Evolutionary conservation across 2,329 filamentous ascomycete species (phyloP).

Genomic region (Claviceps sp.): DNA sequence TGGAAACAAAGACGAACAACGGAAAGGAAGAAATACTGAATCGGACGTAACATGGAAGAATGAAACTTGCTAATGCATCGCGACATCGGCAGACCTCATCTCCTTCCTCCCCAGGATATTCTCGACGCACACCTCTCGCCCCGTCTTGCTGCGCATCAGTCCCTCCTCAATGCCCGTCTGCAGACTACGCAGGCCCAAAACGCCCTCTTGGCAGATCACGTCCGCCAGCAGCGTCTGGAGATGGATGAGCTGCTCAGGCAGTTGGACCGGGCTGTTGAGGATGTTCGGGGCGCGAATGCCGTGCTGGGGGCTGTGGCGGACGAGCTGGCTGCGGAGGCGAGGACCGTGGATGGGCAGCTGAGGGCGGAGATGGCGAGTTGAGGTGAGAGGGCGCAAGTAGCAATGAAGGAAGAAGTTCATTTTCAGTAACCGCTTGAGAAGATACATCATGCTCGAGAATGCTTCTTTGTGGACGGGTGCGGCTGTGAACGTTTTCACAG

Average conservation of each 20-base stretch:
- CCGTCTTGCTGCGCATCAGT: slow-evolving; percentile 37
- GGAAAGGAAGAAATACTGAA: too few species aligned
- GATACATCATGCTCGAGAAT: too few species aligned
- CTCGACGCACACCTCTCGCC: slow-evolving; percentile 42
- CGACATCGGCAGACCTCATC: slow-evolving; percentile 32
- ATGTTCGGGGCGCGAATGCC: slow-evolving; percentile 39
- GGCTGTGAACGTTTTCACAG: too few species aligned
- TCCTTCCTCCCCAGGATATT: slow-evolving; percentile 37
- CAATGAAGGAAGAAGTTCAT: too few species aligned
- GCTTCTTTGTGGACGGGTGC: too few species aligned
- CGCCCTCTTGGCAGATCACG: slow-evolving; percentile 35
- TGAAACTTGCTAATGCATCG: too few species aligned
- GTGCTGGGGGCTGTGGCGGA: slow-evolving; percentile 33
- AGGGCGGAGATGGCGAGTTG: slow-evolving; percentile 9
- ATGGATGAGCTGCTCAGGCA: slow-evolving; percentile 34
- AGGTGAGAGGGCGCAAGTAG: not conserved
- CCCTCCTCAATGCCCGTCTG: slow-evolving; percentile 42
- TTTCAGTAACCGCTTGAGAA: too few species aligned
- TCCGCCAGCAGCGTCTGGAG: slow-evolving; percentile 41
- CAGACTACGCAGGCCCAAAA: slow-evolving; percentile 45
- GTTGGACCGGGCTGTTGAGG: slow-evolving; percentile 38
- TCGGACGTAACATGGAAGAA: not conserved
- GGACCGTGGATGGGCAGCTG: slow-evolving; percentile 14
- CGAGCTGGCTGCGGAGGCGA: slow-evolving; percentile 36
- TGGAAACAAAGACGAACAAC: too few species aligned